Evolutionary conservation across 257 asterid genomes (phyloP).

Genomic region (Solanum virginianum): DNA sequence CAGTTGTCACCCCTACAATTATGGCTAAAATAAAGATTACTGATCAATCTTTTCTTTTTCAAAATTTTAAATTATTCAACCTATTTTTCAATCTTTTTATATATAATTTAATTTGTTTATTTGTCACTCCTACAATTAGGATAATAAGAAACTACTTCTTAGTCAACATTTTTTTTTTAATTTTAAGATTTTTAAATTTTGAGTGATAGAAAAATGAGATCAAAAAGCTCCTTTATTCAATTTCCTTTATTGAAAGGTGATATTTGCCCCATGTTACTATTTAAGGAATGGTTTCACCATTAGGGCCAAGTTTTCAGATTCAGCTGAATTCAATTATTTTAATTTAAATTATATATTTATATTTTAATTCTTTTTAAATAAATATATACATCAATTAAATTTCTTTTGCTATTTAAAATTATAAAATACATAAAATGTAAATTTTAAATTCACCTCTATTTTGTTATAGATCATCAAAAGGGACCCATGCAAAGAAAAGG

Average conservation of each 20-base stretch:
- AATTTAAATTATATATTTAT: not conserved
- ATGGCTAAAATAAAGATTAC: no score
- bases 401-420: not conserved
- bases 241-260: not conserved
- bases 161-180: not conserved
- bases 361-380: not conserved
- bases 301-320: not conserved
- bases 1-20: no score
- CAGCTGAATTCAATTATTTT: not conserved
- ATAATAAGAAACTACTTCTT: not conserved
- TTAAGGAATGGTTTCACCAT: not conserved
- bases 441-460: not conserved
- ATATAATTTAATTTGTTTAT: no score
- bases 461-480: not conserved
- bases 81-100: not conserved
- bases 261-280: not conserved
- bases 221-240: not conserved
- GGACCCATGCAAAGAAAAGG: not conserved
- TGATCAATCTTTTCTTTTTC: no score
- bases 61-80: no score
- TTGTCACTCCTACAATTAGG: not conserved
- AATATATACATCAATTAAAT: not conserved
- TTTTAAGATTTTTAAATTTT: not conserved
- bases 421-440: not conserved
- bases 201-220: not conserved